Evolutionary conservation across 1,284 basidiomycete genomes (phyloP).

Genomic region (Apiotrichum montevideense): DNA sequence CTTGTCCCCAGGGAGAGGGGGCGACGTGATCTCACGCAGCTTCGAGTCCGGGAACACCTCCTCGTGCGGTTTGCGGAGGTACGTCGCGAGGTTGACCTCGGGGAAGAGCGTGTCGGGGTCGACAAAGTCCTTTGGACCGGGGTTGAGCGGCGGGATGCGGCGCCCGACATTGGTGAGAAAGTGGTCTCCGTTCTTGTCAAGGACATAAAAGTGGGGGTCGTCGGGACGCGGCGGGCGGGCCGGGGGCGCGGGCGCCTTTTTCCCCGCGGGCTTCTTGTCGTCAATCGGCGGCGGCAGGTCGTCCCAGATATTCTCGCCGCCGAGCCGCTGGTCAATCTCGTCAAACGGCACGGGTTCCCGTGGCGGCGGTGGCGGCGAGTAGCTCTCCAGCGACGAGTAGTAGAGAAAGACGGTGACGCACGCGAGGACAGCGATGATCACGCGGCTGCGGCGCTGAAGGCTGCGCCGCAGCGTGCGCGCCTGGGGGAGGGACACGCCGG

Average conservation of each 20-base stretch:
- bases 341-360: not conserved
- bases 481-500: not conserved
- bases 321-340: not conserved
- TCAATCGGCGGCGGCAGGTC: constrained; percentile 1
- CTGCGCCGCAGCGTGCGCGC: constrained; percentile 2
- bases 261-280: not conserved
- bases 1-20: constrained; percentile 7
- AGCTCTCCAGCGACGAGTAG: not conserved
- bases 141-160: constrained; percentile 32
- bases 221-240: not conserved
- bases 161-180: constrained; percentile 17
- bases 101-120: constrained; percentile 25
- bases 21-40: constrained; percentile 29
- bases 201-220: constrained; percentile 10
- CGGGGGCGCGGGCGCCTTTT: not conserved
- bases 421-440: constrained; percentile 2
- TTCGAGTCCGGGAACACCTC: constrained; percentile 24
- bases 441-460: constrained; percentile 5
- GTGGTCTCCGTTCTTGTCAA: constrained; percentile 33
- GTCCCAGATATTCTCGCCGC: constrained; percentile 1
- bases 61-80: constrained; percentile 15
- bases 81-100: constrained; percentile 25
- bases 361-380: not conserved
- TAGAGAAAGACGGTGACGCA: constrained; percentile 3
- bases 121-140: constrained; percentile 24